phyloP scores from a whole-genome alignment of 768 basidiomycete species.

The Lyophyllum atratum region DNA sequence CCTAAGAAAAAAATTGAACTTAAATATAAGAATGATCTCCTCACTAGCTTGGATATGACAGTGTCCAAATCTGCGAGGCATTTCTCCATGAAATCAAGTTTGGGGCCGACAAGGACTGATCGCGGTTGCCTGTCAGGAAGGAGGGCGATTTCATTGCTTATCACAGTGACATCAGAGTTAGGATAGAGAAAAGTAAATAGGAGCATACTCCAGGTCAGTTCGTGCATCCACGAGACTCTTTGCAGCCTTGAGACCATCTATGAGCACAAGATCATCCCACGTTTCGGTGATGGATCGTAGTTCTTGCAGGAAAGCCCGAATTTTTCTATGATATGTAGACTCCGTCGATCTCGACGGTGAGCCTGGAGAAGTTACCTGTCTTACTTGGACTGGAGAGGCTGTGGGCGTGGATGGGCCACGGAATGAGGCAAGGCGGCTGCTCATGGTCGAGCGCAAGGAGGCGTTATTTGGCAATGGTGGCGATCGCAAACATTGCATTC shows the following conservation, averaged over 20 bases:
- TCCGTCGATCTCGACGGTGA: conserved; percentile 58
- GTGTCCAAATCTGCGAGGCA: conserved; percentile 59
- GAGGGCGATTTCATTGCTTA: conserved; percentile 65
- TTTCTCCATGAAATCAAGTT: conserved; percentile 68
- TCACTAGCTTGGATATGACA: conserved; percentile 67
- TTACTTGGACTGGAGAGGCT: conserved; percentile 58
- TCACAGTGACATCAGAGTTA: conserved; percentile 9
- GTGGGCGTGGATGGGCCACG: conserved; percentile 78
- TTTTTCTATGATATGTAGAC: conserved; percentile 80
- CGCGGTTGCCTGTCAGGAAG: conserved; percentile 59
- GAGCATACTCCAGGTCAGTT: conserved; percentile 81
- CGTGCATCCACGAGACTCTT: conserved; percentile 72
- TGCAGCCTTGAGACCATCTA: conserved; percentile 79
- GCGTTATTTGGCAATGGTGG: conserved; percentile 23
- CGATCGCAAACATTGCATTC: conserved; percentile 16
- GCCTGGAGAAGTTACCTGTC: conserved; percentile 38
- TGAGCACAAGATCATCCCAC: conserved; percentile 83
- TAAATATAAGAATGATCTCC: conserved; percentile 18
- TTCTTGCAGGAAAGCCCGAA: conserved; percentile 69
- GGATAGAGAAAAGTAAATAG: background rate
- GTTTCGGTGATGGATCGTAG: conserved; percentile 60
- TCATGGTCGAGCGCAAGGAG: conserved; percentile 2
- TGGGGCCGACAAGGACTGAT: conserved; percentile 61
- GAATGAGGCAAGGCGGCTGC: conserved; percentile 70
- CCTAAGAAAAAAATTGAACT: background rate